Evolutionary conservation across 2,329 filamentous ascomycete species (phyloP).

Genomic region (Colletotrichum siamense): DNA sequence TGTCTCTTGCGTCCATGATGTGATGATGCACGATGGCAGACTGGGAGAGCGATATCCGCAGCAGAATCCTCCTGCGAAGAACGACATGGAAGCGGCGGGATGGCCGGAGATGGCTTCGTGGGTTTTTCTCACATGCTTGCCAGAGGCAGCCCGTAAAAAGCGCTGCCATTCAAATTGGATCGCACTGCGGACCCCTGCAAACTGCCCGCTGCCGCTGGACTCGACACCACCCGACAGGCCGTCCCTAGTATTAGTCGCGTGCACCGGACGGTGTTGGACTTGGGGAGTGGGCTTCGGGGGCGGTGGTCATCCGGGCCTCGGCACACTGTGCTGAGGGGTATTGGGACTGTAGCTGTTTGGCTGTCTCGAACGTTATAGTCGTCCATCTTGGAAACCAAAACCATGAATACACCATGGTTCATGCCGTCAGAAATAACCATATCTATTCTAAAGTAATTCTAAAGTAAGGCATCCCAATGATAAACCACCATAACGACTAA

Average conservation of each 20-base stretch:
- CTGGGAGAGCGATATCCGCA: background rate
- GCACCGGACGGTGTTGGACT: background rate
- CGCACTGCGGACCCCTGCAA: background rate
- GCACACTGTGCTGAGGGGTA: slow-evolving; percentile 3
- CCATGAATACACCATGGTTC: background rate
- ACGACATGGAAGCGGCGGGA: slow-evolving; percentile 19
- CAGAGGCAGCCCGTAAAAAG: background rate
- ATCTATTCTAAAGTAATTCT: background rate
- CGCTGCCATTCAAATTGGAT: background rate
- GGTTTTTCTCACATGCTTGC: slow-evolving; percentile 14
- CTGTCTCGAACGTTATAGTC: background rate
- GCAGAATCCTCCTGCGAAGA: background rate
- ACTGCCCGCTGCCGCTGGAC: background rate
- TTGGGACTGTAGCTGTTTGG: background rate
- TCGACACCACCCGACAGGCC: slow-evolving; percentile 9
- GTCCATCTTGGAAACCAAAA: background rate
- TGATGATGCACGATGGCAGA: background rate
- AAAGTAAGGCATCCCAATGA: background rate
- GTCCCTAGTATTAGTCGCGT: slow-evolving; percentile 9
- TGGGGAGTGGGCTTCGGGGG: background rate
- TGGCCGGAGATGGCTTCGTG: slow-evolving; percentile 13
- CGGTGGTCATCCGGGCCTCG: background rate
- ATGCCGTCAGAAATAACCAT: background rate
- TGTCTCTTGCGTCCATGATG: background rate
- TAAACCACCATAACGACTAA: background rate